Evolutionary conservation across 495 filamentous ascomycete genomes (phyloP).

Genomic region (Xylaria flabelliformis): DNA sequence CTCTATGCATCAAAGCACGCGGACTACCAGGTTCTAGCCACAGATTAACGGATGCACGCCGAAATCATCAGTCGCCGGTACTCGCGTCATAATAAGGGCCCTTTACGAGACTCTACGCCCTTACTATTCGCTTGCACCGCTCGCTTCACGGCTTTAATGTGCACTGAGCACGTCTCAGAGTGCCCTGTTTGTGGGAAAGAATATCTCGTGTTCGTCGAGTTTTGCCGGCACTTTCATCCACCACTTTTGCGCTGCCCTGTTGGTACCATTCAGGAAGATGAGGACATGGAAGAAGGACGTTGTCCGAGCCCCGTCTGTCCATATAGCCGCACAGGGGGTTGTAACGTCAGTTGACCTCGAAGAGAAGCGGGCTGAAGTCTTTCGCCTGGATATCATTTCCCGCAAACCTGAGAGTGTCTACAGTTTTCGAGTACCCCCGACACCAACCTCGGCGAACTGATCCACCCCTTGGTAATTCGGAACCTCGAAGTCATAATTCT

Average conservation of each 20-base stretch:
- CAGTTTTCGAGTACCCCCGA: slow-evolving; percentile 61
- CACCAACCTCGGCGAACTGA: slow-evolving; percentile 80
- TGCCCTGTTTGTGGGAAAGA: slow-evolving; percentile 60
- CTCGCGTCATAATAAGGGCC: not conserved
- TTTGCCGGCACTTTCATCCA: slow-evolving; percentile 54
- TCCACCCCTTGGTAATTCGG: slow-evolving; percentile 88
- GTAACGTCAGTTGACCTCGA: slow-evolving; percentile 48
- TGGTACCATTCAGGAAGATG: slow-evolving; percentile 42
- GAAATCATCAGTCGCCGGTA: slow-evolving; percentile 7
- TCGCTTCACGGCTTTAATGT: slow-evolving; percentile 51
- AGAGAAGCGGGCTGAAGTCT: not conserved
- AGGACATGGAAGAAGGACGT: slow-evolving; percentile 54
- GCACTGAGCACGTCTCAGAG: slow-evolving; percentile 53
- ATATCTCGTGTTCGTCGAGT: slow-evolving; percentile 58
- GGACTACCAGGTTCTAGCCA: slow-evolving; percentile 22
- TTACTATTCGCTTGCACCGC: slow-evolving; percentile 31
- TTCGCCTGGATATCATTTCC: slow-evolving; percentile 10
- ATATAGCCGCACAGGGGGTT: slow-evolving; percentile 55
- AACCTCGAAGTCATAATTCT: slow-evolving; percentile 85
- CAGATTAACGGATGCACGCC: slow-evolving; percentile 10
- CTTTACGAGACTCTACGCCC: slow-evolving; percentile 15
- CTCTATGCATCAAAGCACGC: slow-evolving; percentile 14
- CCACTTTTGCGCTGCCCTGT: slow-evolving; percentile 49
- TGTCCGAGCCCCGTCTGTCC: slow-evolving; percentile 58
- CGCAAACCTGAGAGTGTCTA: slow-evolving; percentile 40